Conservation (phyloP, 441 rosid genomes). For the Aleurites moluccanus region DNA sequence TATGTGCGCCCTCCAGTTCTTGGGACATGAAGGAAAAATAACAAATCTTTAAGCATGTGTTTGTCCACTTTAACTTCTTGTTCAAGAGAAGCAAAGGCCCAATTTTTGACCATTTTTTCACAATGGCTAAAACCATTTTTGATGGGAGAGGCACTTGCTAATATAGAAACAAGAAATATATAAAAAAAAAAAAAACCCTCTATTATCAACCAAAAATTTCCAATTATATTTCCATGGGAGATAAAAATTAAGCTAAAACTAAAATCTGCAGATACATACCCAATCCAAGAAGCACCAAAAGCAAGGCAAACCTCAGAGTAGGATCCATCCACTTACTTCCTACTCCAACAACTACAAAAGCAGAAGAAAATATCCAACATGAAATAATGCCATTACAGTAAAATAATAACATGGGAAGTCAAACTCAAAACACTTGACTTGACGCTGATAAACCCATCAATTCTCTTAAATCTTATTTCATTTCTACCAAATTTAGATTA, state of each 20-base stretch:
- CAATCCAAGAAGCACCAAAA: conserved; percentile 48
- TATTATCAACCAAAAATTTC: background rate
- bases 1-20: conserved; percentile 97
- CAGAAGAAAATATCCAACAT: background rate
- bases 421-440: background rate
- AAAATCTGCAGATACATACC: conserved; percentile 38
- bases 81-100: conserved; percentile 61
- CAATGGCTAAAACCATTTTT: conserved; percentile 52
- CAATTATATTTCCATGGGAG: background rate
- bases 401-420: background rate
- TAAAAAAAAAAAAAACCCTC: background rate
- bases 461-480: background rate
- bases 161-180: conserved; percentile 13
- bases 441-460: background rate
- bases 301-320: conserved; percentile 38
- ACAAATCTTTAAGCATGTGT: conserved; percentile 67
- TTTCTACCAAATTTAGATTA: background rate
- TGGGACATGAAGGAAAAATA: conserved; percentile 94
- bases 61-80: conserved; percentile 51
- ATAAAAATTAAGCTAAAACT: background rate
- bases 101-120: conserved; percentile 59
- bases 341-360: conserved; percentile 35
- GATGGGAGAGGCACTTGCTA: conserved; percentile 48
- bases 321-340: conserved; percentile 45
- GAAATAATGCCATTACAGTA: background rate